Evolutionary conservation across 2,329 filamentous ascomycete genomes (phyloP).

Genomic region (Aureobasidium sp.): DNA sequence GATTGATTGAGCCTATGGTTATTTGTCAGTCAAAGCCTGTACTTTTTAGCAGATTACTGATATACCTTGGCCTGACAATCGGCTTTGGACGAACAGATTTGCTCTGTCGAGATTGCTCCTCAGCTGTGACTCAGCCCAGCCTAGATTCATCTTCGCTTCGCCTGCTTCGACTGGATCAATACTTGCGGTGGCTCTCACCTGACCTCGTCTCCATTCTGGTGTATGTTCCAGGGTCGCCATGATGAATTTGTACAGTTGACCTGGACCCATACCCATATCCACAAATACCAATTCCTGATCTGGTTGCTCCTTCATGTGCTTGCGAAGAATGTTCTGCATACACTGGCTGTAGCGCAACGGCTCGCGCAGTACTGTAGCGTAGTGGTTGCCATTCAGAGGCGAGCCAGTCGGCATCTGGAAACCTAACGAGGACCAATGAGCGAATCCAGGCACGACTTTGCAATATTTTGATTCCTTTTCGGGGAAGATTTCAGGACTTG

Average conservation of each 20-base stretch:
- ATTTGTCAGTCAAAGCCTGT: too few relatives aligned
- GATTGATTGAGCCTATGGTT: too few relatives aligned
- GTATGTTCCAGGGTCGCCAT: background rate
- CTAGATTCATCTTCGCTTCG: background rate
- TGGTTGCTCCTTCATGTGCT: background rate
- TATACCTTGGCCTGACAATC: too few relatives aligned
- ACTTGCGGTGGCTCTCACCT: background rate
- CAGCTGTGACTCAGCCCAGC: background rate
- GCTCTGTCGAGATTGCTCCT: background rate
- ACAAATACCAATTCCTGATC: background rate
- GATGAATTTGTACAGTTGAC: background rate
- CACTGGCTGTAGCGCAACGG: background rate
- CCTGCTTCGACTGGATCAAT: constrained; percentile 1
- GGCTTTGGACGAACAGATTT: too few relatives aligned
- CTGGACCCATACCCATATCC: background rate
- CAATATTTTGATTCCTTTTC: background rate
- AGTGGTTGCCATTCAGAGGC: background rate
- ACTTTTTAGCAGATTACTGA: too few relatives aligned
- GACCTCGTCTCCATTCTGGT: background rate
- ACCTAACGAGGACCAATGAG: background rate
- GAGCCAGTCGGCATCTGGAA: background rate
- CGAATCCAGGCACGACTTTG: background rate
- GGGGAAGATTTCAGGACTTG: background rate
- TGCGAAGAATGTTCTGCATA: background rate
- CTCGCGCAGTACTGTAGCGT: background rate